These are phyloP conservation scores for Trametes coccinea DNA, from an alignment of 768 basidiomycete genomes.

Conservation along the genomic window DNA sequence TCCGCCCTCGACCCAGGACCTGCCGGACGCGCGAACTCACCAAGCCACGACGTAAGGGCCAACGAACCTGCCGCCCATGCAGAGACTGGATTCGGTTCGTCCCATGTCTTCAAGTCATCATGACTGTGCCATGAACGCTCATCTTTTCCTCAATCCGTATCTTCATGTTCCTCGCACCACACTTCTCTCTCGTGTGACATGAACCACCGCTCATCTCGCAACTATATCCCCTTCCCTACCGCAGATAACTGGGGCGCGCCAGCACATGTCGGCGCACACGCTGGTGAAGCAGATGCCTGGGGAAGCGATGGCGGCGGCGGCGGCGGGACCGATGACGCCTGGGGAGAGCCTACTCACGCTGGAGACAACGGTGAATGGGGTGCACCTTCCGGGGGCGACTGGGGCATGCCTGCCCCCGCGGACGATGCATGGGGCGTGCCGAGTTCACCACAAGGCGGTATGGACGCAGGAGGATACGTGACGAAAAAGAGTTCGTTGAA, in stretches of 20 bases:
- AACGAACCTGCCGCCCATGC: constrained; percentile 9
- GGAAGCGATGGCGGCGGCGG: background rate
- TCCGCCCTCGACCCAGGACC: background rate
- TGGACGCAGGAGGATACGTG: background rate
- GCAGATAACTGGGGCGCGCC: constrained; percentile 12
- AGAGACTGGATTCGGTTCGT: constrained; percentile 14
- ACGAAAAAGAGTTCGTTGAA: constrained; percentile 9
- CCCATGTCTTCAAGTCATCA: background rate
- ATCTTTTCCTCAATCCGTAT: background rate
- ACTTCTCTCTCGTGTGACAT: constrained; percentile 1
- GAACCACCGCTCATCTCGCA: constrained; percentile 3
- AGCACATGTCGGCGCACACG: background rate
- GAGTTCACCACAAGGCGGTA: background rate
- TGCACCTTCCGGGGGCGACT: constrained; percentile 2
- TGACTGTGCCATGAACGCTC: background rate
- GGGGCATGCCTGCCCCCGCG: background rate
- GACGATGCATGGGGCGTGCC: constrained; percentile 8
- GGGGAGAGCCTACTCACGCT: constrained; percentile 1
- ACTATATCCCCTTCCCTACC: constrained; percentile 15
- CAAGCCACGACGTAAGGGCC: constrained; percentile 10
- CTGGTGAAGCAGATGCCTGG: background rate
- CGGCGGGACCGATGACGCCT: background rate
- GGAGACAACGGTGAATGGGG: constrained; percentile 4
- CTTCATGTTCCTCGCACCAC: background rate
- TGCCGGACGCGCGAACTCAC: constrained; percentile 12